Evolutionary conservation across 2,329 filamentous ascomycete species (phyloP).

Genomic region (Camillea tinctor): DNA sequence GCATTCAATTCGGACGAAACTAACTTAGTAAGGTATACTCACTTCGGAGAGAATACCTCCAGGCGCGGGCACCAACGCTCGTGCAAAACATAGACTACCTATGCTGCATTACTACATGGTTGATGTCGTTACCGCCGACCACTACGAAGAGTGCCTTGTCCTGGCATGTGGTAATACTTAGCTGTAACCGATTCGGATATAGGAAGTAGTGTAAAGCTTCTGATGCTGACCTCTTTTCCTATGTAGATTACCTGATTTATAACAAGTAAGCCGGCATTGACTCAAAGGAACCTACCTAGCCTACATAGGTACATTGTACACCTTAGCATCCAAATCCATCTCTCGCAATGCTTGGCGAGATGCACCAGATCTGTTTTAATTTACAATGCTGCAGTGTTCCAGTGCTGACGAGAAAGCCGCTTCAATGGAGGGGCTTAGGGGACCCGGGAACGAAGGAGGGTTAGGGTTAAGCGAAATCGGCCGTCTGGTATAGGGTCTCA

Average conservation of each 20-base stretch:
- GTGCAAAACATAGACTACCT: background rate
- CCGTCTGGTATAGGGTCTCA: conserved; percentile 1
- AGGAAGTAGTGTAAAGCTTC: background rate
- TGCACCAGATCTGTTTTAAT: background rate
- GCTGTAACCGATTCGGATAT: background rate
- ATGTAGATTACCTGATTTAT: background rate
- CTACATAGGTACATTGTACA: too few relatives aligned
- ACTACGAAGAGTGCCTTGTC: background rate
- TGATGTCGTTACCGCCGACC: background rate
- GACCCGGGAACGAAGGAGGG: conserved; percentile 2
- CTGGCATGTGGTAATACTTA: background rate
- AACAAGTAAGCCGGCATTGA: background rate
- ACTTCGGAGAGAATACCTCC: background rate
- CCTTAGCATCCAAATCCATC: background rate
- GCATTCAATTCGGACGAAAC: background rate
- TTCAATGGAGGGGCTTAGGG: conserved; percentile 4
- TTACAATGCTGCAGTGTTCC: background rate
- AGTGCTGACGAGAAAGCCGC: background rate
- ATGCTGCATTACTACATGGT: background rate
- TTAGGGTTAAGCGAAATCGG: conserved; percentile 18
- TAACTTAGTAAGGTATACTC: background rate
- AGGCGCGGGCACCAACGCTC: background rate
- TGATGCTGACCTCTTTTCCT: background rate
- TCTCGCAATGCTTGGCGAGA: background rate
- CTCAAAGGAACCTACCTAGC: background rate